phyloP scores from a whole-genome alignment of 768 basidiomycete genomes.

The Clitopilus hobsonii region DNA sequence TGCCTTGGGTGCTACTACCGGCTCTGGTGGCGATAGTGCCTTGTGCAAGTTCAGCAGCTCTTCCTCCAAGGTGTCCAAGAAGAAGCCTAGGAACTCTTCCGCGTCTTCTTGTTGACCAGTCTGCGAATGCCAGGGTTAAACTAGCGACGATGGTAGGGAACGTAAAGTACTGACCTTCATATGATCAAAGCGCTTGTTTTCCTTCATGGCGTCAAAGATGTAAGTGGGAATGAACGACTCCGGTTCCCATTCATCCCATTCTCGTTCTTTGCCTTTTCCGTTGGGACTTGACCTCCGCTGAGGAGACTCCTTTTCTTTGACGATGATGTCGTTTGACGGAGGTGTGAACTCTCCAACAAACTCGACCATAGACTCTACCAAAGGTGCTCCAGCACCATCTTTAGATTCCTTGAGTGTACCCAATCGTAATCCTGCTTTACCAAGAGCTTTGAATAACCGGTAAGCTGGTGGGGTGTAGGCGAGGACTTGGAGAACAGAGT shows the following conservation, averaged over 20 bases:
- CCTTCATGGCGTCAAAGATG: conserved; percentile 90
- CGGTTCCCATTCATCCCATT: conserved; percentile 35
- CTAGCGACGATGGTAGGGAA: conserved; percentile 6
- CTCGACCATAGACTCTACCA: conserved; percentile 63
- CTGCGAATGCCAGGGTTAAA: conserved; percentile 25
- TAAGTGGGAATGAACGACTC: conserved; percentile 82
- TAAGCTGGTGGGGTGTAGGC: conserved; percentile 89
- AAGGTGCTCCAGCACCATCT: conserved; percentile 33
- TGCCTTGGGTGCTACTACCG: conserved; percentile 20
- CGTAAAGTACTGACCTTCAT: conserved; percentile 65
- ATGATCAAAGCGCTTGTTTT: conserved; percentile 87
- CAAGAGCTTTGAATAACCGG: conserved; percentile 69
- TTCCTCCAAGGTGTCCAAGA: conserved; percentile 91
- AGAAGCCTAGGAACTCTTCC: conserved; percentile 98
- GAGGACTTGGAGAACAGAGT: conserved; percentile 87
- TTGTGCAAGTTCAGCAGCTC: conserved; percentile 72
- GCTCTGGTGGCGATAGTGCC: conserved; percentile 34
- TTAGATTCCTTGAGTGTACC: conserved; percentile 19
- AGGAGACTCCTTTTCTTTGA: not conserved
- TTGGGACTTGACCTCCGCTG: not conserved
- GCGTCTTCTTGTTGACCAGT: conserved; percentile 97
- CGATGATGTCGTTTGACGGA: conserved; percentile 15
- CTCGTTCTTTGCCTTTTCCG: conserved; percentile 33
- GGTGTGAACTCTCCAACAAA: conserved; percentile 75
- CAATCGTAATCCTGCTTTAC: conserved; percentile 32